Evolutionary conservation across 139 green algal species (phyloP).

Genomic region (Gonium pectorale): DNA sequence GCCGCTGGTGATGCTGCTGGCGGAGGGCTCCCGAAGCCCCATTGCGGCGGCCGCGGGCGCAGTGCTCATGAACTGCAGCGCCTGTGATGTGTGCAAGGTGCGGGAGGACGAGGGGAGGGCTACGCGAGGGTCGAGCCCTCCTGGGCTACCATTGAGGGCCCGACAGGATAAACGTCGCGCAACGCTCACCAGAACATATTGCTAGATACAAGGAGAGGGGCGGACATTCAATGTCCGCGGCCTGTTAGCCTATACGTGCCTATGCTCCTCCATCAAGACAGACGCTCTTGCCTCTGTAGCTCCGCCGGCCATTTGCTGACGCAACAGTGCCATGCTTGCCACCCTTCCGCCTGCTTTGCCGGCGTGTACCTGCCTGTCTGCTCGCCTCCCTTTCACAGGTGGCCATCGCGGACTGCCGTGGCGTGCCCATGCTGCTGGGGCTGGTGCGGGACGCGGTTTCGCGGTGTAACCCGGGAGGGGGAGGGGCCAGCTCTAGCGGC

Average conservation of each 20-base stretch:
- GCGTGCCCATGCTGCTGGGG: constrained; percentile 24
- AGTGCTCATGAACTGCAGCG: constrained; percentile 43
- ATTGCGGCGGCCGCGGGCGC: constrained; percentile 8
- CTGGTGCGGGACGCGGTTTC: not conserved
- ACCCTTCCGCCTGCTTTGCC: not conserved
- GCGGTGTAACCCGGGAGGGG: not conserved
- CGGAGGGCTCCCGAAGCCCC: not conserved
- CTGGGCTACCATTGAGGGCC: no score
- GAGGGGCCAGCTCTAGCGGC: not conserved
- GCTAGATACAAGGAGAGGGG: no score
- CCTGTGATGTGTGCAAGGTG: constrained; percentile 42
- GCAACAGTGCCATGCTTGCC: not conserved
- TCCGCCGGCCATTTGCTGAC: not conserved
- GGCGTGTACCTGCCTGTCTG: no score
- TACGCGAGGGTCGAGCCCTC: no score
- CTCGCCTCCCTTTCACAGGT: constrained; percentile 5
- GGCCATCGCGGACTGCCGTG: constrained; percentile 35
- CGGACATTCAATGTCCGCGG: no score
- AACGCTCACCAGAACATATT: no score
- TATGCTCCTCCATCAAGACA: no score
- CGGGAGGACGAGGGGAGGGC: no score
- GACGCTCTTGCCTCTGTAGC: no score
- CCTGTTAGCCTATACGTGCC: no score
- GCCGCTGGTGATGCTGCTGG: constrained; percentile 43
- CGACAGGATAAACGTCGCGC: no score